Percentiles rank a stretch among this genome's conserved stretches.
Evolutionary conservation across 2,329 filamentous ascomycete species (phyloP).

Genomic region (Alternaria gaisen): DNA sequence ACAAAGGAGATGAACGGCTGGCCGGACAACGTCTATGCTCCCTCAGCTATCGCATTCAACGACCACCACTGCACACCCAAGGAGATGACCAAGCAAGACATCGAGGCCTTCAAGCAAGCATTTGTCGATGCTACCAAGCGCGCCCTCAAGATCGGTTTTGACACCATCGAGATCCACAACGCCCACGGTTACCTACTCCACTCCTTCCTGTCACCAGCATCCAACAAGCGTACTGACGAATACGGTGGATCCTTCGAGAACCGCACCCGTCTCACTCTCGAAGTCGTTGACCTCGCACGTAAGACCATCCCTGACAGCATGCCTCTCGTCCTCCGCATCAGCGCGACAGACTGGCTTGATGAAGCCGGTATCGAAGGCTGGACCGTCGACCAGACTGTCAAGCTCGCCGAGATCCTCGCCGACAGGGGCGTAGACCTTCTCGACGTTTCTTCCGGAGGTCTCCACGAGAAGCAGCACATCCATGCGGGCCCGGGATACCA

Average conservation of each 20-base stretch:
- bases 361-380: slow-evolving; percentile 68
- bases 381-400: slow-evolving; percentile 70
- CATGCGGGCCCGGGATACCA: slow-evolving; percentile 73
- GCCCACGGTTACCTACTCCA: slow-evolving; percentile 82
- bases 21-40: slow-evolving; percentile 64
- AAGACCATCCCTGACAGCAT: slow-evolving; percentile 70
- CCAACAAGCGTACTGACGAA: slow-evolving; percentile 73
- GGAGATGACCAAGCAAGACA: slow-evolving; percentile 74
- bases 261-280: slow-evolving; percentile 71
- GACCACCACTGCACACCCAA: slow-evolving; percentile 69
- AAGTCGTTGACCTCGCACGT: slow-evolving; percentile 71
- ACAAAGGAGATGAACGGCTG: slow-evolving; percentile 63
- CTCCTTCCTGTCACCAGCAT: slow-evolving; percentile 72
- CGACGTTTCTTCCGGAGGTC: slow-evolving; percentile 82
- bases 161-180: slow-evolving; percentile 81
- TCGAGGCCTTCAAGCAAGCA: slow-evolving; percentile 68
- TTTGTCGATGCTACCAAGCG: slow-evolving; percentile 70
- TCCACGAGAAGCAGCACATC: slow-evolving; percentile 69
- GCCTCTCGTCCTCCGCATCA: slow-evolving; percentile 77
- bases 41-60: slow-evolving; percentile 69
- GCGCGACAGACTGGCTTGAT: slow-evolving; percentile 80
- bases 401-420: slow-evolving; percentile 73
- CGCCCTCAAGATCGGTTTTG: slow-evolving; percentile 68
- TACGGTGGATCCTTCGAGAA: slow-evolving; percentile 79
- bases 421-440: slow-evolving; percentile 80